Percentiles rank a stretch among this genome's conserved stretches.
Conservation (phyloP, 164 flowering plant species). For the Vitis amurensis region DNA sequence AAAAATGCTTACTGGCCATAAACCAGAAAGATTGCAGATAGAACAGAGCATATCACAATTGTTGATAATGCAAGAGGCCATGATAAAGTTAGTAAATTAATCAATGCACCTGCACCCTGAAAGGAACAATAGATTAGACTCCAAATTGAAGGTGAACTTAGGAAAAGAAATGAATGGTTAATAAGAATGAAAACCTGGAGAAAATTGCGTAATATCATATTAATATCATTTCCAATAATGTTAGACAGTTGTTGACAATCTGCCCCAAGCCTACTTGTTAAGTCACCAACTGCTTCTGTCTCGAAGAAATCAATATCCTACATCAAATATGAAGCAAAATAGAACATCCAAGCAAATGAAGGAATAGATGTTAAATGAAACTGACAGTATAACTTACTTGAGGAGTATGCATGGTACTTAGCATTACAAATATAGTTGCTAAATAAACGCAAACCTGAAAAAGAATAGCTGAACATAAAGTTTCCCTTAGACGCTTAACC, state of each 20-base stretch:
- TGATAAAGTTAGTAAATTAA: conserved; percentile 30
- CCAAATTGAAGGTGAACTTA: conserved; percentile 1
- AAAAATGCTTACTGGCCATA: conserved; percentile 28
- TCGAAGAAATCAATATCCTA: conserved; percentile 37
- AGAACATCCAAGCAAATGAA: not conserved
- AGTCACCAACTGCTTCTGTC: conserved; percentile 28
- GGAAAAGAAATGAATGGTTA: not conserved
- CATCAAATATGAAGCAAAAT: conserved; percentile 6
- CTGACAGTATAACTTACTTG: not conserved
- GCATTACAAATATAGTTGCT: not conserved
- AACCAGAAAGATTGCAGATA: conserved; percentile 23
- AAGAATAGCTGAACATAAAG: conserved; percentile 22
- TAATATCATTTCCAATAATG: conserved; percentile 29
- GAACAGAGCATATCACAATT: conserved; percentile 22
- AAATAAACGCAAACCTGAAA: conserved; percentile 23
- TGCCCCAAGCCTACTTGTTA: conserved; percentile 41
- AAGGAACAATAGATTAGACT: conserved; percentile 2
- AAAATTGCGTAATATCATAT: conserved; percentile 27
- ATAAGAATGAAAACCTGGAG: conserved; percentile 27
- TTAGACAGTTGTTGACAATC: conserved; percentile 33
- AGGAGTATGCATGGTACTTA: not conserved
- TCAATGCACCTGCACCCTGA: conserved; percentile 37
- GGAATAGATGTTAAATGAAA: not conserved
- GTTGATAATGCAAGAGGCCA: conserved; percentile 36
- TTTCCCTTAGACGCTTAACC: conserved; percentile 32